phyloP scores from a whole-genome alignment of 176 grass and related monocot species.

The Oryza meridionalis region DNA sequence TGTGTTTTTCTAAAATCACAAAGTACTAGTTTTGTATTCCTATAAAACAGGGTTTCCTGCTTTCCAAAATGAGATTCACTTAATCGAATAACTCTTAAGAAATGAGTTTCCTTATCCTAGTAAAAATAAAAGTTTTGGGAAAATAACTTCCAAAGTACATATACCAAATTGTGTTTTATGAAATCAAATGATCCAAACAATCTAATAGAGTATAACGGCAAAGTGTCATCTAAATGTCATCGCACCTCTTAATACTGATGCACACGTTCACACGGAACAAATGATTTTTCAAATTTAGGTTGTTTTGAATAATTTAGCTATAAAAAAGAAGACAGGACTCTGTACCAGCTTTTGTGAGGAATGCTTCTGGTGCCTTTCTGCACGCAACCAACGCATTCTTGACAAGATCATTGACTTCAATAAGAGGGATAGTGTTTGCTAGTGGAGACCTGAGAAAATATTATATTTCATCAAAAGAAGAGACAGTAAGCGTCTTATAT shows the following conservation, averaged over 20 bases:
- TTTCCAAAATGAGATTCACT: not conserved
- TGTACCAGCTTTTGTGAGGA: slow-evolving; percentile 46
- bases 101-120: not conserved
- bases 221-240: slow-evolving; percentile 21
- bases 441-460: slow-evolving; percentile 62
- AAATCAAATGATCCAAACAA: not conserved
- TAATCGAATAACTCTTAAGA: not conserved
- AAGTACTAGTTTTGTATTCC: not conserved
- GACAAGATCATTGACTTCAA: slow-evolving; percentile 55
- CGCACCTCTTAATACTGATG: slow-evolving; percentile 19
- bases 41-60: not conserved
- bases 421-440: slow-evolving; percentile 56
- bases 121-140: not conserved
- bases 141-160: not conserved
- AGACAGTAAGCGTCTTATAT: slow-evolving; percentile 28
- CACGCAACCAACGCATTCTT: slow-evolving; percentile 52
- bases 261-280: slow-evolving; percentile 16
- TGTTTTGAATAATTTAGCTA: slow-evolving; percentile 3
- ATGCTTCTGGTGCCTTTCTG: slow-evolving; percentile 48
- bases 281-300: slow-evolving; percentile 7
- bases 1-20: not conserved
- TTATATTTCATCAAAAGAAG: slow-evolving; percentile 24
- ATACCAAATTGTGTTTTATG: not conserved
- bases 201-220: not conserved
- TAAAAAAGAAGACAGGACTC: not conserved